phyloP scores from a whole-genome alignment of 257 asterid species.

The Solanum gandarillasii region DNA sequence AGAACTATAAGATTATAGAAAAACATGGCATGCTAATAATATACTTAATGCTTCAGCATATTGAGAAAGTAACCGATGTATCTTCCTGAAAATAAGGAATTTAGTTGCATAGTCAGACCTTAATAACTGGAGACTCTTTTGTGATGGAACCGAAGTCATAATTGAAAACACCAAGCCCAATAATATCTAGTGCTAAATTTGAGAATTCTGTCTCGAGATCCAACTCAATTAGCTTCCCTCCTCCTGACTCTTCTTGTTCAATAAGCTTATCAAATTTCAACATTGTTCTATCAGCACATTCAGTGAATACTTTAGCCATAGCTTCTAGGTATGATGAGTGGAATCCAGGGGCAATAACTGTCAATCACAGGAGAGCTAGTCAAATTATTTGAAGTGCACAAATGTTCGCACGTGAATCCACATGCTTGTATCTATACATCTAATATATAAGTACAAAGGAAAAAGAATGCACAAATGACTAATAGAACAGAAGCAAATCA shows the following conservation, averaged over 20 bases:
- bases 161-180: constrained; percentile 90
- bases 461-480: not conserved
- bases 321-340: constrained; percentile 91
- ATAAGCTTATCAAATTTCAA: constrained; percentile 61
- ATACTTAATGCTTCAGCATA: not conserved
- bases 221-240: constrained; percentile 44
- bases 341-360: constrained; percentile 95
- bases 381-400: not conserved
- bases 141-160: constrained; percentile 93
- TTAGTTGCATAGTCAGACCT: constrained; percentile 33
- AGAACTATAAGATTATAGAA: not conserved
- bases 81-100: not conserved
- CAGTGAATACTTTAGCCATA: constrained; percentile 73
- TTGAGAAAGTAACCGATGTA: not conserved
- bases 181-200: constrained; percentile 86
- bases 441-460: not conserved
- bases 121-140: constrained; percentile 89
- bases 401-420: not conserved
- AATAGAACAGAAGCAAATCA: not conserved
- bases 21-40: not conserved
- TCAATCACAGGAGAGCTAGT: not conserved
- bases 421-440: not conserved
- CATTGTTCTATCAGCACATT: constrained; percentile 69
- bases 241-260: constrained; percentile 38
- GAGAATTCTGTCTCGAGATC: constrained; percentile 96